Percentiles rank a stretch among this genome's conserved stretches.
Conservation (phyloP, 2,329 filamentous ascomycete genomes). For the Claviceps citrina region DNA sequence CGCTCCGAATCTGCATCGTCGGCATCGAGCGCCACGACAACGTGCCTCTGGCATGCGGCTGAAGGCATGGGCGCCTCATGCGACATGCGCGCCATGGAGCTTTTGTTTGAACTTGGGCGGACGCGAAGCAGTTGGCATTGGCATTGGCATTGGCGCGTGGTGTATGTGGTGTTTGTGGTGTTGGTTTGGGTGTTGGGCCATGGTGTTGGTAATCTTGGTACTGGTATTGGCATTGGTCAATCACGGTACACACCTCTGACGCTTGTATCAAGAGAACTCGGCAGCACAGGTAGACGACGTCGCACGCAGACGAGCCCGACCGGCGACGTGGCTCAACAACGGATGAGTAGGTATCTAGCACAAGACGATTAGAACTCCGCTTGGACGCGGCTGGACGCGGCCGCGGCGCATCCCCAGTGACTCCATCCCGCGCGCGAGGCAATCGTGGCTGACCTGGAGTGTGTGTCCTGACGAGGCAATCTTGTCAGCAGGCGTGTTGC, state of each 20-base stretch:
- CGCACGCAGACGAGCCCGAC: conserved; percentile 1
- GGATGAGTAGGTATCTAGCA: too few relatives aligned
- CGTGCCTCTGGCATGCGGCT: neutral
- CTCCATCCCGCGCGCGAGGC: too few relatives aligned
- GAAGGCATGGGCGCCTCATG: too few relatives aligned
- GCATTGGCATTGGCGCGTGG: neutral
- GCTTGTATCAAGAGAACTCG: neutral
- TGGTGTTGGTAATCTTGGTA: neutral
- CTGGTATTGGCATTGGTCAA: neutral
- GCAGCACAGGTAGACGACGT: neutral
- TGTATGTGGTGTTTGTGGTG: too few relatives aligned
- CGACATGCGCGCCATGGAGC: neutral
- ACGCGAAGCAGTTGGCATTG: neutral
- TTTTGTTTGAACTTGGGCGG: neutral
- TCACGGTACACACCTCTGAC: neutral
- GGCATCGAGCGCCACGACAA: neutral
- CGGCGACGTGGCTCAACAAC: neutral
- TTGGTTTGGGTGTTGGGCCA: neutral
- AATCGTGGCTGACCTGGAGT: too few relatives aligned
- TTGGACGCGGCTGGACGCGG: too few relatives aligned
- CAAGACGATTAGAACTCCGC: too few relatives aligned
- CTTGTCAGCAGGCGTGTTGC: too few relatives aligned
- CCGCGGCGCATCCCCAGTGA: too few relatives aligned
- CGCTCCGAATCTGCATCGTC: neutral
- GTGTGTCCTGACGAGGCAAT: too few relatives aligned